A percentile compares a stretch with the other conserved stretches of the same genome.
Evolutionary conservation across 2,329 filamentous ascomycete genomes (phyloP).

Genomic region (Colletotrichum sp.): DNA sequence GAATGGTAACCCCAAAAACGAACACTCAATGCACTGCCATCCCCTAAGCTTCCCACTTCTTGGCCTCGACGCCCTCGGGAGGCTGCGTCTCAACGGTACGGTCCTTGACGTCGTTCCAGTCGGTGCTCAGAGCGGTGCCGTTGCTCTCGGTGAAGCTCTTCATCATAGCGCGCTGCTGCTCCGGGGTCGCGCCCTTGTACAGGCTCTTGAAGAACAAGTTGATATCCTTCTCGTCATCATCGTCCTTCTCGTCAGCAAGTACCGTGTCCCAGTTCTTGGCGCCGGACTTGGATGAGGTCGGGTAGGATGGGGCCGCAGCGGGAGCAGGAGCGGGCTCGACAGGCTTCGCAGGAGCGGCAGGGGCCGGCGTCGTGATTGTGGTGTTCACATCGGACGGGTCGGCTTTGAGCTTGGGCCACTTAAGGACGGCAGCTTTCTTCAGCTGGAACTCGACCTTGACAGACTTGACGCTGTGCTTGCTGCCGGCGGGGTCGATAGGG

Average conservation of each 20-base stretch:
- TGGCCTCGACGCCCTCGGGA: slow-evolving; percentile 79
- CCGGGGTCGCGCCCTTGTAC: slow-evolving; percentile 76
- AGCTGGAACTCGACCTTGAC: slow-evolving; percentile 83
- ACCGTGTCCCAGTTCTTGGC: slow-evolving; percentile 92
- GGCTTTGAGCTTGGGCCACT: slow-evolving; percentile 60
- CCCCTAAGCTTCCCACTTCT: slow-evolving; percentile 61
- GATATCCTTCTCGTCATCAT: slow-evolving; percentile 66
- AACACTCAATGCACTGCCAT: background rate
- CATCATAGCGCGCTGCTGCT: slow-evolving; percentile 93
- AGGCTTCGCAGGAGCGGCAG: slow-evolving; percentile 5
- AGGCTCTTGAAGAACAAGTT: slow-evolving; percentile 91
- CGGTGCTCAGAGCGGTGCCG: slow-evolving; percentile 89
- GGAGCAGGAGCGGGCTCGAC: background rate
- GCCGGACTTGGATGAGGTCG: slow-evolving; percentile 83
- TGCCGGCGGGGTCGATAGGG: slow-evolving; percentile 65
- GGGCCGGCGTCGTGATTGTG: background rate
- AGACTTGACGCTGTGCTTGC: slow-evolving; percentile 69
- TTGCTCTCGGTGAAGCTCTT: slow-evolving; percentile 96
- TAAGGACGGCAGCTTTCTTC: slow-evolving; percentile 69
- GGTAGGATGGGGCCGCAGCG: slow-evolving; percentile 65
- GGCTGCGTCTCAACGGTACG: slow-evolving; percentile 75
- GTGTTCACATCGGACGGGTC: slow-evolving; percentile 2
- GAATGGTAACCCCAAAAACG: background rate
- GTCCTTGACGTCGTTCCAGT: slow-evolving; percentile 82
- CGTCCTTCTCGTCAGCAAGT: slow-evolving; percentile 55